phyloP scores from a whole-genome alignment of 768 basidiomycete genomes.

The Suillus plorans region DNA sequence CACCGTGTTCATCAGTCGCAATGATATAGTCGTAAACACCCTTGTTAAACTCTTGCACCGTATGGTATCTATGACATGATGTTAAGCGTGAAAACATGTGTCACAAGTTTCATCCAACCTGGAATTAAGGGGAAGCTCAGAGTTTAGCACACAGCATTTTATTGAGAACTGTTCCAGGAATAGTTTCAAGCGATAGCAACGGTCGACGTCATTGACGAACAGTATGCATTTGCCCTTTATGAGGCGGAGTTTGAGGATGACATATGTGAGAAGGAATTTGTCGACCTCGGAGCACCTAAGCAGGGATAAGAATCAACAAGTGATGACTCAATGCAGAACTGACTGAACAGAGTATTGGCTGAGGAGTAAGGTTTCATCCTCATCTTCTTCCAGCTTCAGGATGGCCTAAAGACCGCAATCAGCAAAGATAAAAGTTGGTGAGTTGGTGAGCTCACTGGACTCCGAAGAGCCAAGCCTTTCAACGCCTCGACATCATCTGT shows the following conservation, averaged over 20 bases:
- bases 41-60: constrained; percentile 97
- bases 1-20: constrained; percentile 88
- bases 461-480: constrained; percentile 84
- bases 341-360: constrained; percentile 85
- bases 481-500: constrained; percentile 92
- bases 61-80: constrained; percentile 78
- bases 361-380: constrained; percentile 77
- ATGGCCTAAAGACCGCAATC: constrained; percentile 54
- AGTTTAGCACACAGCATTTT: constrained; percentile 93
- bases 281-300: constrained; percentile 86
- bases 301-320: constrained; percentile 2
- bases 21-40: constrained; percentile 99
- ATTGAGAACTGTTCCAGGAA: constrained; percentile 98
- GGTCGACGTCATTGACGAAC: constrained; percentile 95
- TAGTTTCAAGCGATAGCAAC: constrained; percentile 93
- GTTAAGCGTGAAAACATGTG: not conserved
- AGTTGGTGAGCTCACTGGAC: constrained; percentile 60
- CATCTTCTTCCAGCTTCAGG: constrained; percentile 83
- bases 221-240: constrained; percentile 95
- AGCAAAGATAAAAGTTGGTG: not conserved
- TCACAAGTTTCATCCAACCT: constrained; percentile 42
- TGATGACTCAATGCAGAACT: constrained; percentile 17
- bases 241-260: constrained; percentile 94
- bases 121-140: constrained; percentile 93
- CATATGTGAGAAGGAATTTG: constrained; percentile 95